phyloP scores from a whole-genome alignment of 331 rosid species.

The Quercus lobata region DNA sequence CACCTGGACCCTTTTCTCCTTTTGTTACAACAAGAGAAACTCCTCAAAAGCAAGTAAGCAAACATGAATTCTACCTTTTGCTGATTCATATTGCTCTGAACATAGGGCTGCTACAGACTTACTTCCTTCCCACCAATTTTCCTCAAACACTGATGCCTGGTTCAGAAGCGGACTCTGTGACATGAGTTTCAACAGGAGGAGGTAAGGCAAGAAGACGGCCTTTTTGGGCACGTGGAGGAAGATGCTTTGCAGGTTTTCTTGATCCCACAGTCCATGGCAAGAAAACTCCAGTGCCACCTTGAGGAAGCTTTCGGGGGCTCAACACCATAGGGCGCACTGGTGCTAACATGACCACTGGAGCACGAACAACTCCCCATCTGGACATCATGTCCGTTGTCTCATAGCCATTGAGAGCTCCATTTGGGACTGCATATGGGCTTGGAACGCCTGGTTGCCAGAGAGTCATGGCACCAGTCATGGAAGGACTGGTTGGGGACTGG shows the following conservation, averaged over 20 bases:
- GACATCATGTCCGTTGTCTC: constrained; percentile 66
- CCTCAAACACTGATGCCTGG: constrained; percentile 47
- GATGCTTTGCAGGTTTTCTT: constrained; percentile 81
- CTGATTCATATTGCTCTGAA: constrained; percentile 24
- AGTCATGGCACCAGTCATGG: constrained; percentile 47
- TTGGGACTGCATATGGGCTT: constrained; percentile 46
- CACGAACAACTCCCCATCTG: constrained; percentile 71
- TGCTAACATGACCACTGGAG: constrained; percentile 76
- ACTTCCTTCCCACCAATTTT: constrained; percentile 17
- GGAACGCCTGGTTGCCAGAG: constrained; percentile 72
- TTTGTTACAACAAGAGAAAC: constrained; percentile 53
- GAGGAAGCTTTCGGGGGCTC: constrained; percentile 55
- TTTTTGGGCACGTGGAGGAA: constrained; percentile 93
- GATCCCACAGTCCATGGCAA: constrained; percentile 83
- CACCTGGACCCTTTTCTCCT: constrained; percentile 26
- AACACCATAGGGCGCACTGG: constrained; percentile 61
- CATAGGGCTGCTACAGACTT: constrained; percentile 39
- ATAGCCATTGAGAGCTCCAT: constrained; percentile 49
- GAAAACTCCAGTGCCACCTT: constrained; percentile 91
- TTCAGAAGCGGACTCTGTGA: constrained; percentile 50
- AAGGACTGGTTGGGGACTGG: constrained; percentile 50
- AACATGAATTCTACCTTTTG: constrained; percentile 25
- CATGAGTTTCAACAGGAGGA: constrained; percentile 49
- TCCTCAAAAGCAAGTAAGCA: constrained; percentile 35
- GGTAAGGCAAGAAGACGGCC: constrained; percentile 68